Conservation (phyloP, 352 stramenopile species). For the Globisporangium polare region DNA sequence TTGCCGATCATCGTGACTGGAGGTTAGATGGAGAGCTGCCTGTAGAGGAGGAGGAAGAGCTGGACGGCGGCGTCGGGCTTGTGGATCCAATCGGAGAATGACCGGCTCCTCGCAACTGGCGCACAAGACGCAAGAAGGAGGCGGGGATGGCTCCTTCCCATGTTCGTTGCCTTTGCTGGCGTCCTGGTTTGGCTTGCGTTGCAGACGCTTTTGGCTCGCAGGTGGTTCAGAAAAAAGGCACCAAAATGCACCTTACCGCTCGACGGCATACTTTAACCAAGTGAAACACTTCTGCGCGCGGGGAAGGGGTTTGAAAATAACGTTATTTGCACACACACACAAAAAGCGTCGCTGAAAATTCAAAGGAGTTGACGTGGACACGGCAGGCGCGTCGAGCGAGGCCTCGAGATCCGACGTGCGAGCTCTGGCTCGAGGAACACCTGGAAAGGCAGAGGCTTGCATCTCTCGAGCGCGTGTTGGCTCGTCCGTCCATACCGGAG, state of each 20-base stretch:
- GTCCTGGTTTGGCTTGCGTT: slow-evolving; percentile 1
- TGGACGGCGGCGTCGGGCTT: slow-evolving; percentile 1
- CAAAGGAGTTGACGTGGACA: slow-evolving; percentile 13
- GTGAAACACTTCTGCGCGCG: neutral
- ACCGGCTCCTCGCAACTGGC: slow-evolving; percentile 3
- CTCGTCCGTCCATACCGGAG: no score
- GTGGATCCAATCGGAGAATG: slow-evolving; percentile 45
- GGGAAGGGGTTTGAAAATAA: slow-evolving; percentile 12
- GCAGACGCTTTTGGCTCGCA: neutral
- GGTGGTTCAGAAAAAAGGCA: no score
- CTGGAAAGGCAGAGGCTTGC: no score
- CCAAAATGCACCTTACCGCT: neutral
- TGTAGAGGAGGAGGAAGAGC: neutral
- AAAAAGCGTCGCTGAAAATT: neutral
- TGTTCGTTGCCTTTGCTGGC: neutral
- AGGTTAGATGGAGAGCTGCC: neutral
- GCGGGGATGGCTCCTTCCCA: neutral
- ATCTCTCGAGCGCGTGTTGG: no score
- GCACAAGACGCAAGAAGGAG: neutral
- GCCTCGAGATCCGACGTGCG: no score
- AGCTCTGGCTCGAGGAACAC: no score
- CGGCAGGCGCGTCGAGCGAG: neutral
- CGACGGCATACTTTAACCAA: neutral
- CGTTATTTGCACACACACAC: neutral
- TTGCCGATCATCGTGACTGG: slow-evolving; percentile 14